These are phyloP conservation scores for Glycyrrhiza uralensis DNA, from an alignment of 306 rosid genomes.

Conservation along the genomic window DNA sequence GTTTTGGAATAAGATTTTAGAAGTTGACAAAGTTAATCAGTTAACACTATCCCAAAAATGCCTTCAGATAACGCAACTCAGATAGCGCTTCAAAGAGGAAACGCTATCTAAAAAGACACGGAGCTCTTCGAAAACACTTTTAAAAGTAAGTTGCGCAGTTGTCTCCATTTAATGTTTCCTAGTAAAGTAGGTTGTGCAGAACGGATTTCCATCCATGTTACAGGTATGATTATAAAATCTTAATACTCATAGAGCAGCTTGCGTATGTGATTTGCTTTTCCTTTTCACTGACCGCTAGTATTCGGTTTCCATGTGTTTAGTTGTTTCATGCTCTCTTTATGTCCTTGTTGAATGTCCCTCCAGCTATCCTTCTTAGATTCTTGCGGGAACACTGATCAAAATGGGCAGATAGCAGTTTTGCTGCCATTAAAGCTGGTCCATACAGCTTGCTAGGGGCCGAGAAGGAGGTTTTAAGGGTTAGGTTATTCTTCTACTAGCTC, in stretches of 20 bases:
- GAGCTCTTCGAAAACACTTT: too few species aligned
- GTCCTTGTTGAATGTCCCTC: slow-evolving; percentile 81
- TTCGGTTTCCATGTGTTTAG: neutral
- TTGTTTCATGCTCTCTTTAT: slow-evolving; percentile 1
- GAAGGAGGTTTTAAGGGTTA: slow-evolving; percentile 84
- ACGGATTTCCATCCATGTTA: slow-evolving; percentile 95
- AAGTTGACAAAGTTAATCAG: too few species aligned
- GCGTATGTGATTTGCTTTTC: neutral
- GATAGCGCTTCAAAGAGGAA: too few species aligned
- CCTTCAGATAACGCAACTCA: too few species aligned
- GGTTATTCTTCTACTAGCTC: slow-evolving; percentile 94
- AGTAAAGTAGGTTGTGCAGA: too few species aligned
- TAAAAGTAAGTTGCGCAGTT: too few species aligned
- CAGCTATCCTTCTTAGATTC: slow-evolving; percentile 89
- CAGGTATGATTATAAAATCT: slow-evolving; percentile 49
- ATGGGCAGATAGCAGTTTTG: slow-evolving; percentile 96
- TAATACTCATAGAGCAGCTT: neutral
- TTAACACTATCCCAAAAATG: too few species aligned
- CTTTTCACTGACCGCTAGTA: neutral
- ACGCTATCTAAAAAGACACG: too few species aligned
- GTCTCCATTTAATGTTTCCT: too few species aligned
- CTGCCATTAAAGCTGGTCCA: slow-evolving; percentile 89
- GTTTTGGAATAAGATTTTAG: too few species aligned
- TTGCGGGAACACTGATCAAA: slow-evolving; percentile 93
- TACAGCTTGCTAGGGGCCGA: slow-evolving; percentile 65